phyloP scores from a whole-genome alignment of 768 basidiomycete species.

The Leucocoprinus sp. region DNA sequence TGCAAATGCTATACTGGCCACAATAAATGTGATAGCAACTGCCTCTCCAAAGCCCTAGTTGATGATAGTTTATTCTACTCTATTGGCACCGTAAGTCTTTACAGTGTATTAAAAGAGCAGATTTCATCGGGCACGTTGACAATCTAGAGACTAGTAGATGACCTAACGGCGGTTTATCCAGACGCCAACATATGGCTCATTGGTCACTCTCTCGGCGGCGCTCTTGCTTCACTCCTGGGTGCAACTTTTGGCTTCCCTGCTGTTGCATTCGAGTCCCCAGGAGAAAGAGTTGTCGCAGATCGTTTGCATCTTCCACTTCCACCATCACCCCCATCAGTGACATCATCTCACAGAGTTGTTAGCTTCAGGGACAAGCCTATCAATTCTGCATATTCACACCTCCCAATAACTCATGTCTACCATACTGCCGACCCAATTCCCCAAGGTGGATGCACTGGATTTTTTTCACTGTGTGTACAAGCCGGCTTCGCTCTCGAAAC shows the following conservation, averaged over 20 bases:
- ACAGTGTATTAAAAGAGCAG: neutral
- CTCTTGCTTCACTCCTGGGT: conserved; percentile 81
- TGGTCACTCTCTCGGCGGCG: conserved; percentile 88
- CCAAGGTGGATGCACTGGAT: conserved; percentile 73
- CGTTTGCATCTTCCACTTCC: conserved; percentile 88
- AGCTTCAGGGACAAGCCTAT: neutral
- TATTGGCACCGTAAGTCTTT: conserved; percentile 62
- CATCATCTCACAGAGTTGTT: too few relatives aligned
- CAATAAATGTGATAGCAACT: conserved; percentile 71
- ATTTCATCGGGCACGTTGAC: neutral
- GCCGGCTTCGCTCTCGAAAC: conserved; percentile 87
- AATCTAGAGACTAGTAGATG: conserved; percentile 80
- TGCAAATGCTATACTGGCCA: conserved; percentile 76
- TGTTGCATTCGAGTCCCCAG: conserved; percentile 85
- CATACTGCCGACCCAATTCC: conserved; percentile 93
- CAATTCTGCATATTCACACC: conserved; percentile 36
- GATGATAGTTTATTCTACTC: conserved; percentile 92
- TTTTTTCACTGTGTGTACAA: conserved; percentile 67
- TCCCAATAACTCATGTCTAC: conserved; percentile 64
- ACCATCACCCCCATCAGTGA: conserved; percentile 39
- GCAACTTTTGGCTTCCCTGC: conserved; percentile 87
- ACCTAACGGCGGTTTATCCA: conserved; percentile 79
- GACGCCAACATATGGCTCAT: conserved; percentile 80
- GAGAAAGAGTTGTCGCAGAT: conserved; percentile 61
- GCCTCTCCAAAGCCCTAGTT: conserved; percentile 76